Percentiles rank a stretch among this genome's conserved stretches.
phyloP scores from a whole-genome alignment of 306 rosid species.

The Glycyrrhiza uralensis region DNA sequence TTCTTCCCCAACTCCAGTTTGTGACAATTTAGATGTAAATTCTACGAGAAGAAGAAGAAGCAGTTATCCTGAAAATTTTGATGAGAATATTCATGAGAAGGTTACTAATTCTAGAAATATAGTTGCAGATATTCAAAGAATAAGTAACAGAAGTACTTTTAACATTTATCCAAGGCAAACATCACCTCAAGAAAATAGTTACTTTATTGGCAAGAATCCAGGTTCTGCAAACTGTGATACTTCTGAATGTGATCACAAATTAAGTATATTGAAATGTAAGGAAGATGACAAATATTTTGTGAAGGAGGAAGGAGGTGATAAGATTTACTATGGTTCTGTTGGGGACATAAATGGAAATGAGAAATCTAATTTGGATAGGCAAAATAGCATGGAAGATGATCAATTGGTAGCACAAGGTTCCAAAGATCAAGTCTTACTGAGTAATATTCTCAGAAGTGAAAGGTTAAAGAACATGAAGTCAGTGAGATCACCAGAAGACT shows the following conservation, averaged over 20 bases:
- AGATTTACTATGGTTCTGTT: slow-evolving; percentile 13
- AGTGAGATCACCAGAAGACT: slow-evolving; percentile 64
- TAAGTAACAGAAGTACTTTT: not conserved
- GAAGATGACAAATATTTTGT: slow-evolving; percentile 24
- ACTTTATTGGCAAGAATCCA: slow-evolving; percentile 7
- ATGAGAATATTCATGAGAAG: slow-evolving; percentile 30
- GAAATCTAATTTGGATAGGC: slow-evolving; percentile 25
- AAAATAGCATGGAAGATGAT: slow-evolving; percentile 39
- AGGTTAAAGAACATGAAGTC: slow-evolving; percentile 67
- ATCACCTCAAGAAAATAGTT: not conserved
- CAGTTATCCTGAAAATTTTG: slow-evolving; percentile 27
- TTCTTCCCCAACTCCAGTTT: slow-evolving; percentile 47
- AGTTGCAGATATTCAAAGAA: slow-evolving; percentile 24
- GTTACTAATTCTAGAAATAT: slow-evolving; percentile 14
- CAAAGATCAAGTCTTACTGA: slow-evolving; percentile 30
- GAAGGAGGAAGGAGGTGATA: slow-evolving; percentile 34
- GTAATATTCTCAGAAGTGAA: slow-evolving; percentile 38
- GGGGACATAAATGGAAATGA: slow-evolving; percentile 37
- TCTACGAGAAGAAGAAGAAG: slow-evolving; percentile 35
- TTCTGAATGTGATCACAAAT: slow-evolving; percentile 2
- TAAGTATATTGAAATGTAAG: slow-evolving; percentile 26
- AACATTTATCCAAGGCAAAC: slow-evolving; percentile 11
- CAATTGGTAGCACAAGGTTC: slow-evolving; percentile 17
- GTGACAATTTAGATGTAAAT: slow-evolving; percentile 36
- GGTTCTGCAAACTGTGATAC: not conserved